Evolutionary conservation across 306 rosid genomes (phyloP).

Genomic region (Mucuna pruriens): DNA sequence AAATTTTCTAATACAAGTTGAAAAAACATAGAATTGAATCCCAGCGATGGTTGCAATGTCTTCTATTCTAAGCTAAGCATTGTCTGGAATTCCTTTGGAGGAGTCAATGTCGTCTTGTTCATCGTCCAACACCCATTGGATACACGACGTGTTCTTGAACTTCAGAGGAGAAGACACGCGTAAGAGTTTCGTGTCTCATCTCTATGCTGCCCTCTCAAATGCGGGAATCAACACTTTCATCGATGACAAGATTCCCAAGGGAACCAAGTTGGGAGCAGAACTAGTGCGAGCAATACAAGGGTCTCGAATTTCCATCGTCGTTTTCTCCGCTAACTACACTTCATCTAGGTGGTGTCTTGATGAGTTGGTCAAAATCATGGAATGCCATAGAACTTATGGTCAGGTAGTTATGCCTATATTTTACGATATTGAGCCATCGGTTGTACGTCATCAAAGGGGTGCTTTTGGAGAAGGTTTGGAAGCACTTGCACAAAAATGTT

Average conservation of each 20-base stretch:
- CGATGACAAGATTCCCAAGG: neutral
- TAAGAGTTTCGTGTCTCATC: neutral
- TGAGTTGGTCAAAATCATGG: neutral
- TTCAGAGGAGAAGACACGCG: slow-evolving; percentile 10
- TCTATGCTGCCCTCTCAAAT: neutral
- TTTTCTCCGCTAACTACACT: neutral
- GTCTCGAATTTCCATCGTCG: neutral
- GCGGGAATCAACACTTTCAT: neutral
- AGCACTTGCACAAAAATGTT: neutral
- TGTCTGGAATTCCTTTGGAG: no score
- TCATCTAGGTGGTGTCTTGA: neutral
- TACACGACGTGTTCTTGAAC: slow-evolving; percentile 17
- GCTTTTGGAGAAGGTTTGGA: neutral
- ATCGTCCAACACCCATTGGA: neutral
- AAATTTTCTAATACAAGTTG: no score
- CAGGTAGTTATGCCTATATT: neutral
- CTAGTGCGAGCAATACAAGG: neutral
- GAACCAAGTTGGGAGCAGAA: neutral
- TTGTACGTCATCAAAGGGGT: neutral
- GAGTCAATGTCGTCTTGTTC: neutral
- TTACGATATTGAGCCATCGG: neutral
- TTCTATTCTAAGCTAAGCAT: no score
- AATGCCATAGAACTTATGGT: neutral
- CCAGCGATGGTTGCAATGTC: no score
- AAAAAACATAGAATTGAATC: no score